Percentiles rank a stretch among this genome's conserved stretches.
phyloP scores from a whole-genome alignment of 768 basidiomycete genomes.

The Leucosporidium yakuticum region DNA sequence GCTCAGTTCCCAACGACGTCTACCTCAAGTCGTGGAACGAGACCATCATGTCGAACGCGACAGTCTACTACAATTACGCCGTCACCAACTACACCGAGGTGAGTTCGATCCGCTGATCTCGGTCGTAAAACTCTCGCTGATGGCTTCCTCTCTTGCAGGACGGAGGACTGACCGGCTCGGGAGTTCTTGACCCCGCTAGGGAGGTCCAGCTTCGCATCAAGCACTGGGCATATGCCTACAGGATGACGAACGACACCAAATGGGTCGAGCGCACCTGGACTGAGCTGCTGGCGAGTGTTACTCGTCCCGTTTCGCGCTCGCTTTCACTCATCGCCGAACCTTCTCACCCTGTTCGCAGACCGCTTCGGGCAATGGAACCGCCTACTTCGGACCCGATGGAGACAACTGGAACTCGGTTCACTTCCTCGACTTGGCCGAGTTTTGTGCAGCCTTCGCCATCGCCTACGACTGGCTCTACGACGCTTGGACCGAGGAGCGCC shows the following conservation, averaged over 20 bases:
- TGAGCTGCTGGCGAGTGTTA: constrained; percentile 68
- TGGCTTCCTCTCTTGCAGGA: constrained; percentile 51
- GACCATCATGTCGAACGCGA: constrained; percentile 83
- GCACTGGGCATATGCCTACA: constrained; percentile 74
- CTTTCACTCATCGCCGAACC: not conserved
- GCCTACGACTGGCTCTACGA: constrained; percentile 97
- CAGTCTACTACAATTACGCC: constrained; percentile 57
- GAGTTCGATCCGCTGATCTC: no score
- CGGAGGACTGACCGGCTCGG: constrained; percentile 60
- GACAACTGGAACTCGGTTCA: constrained; percentile 78
- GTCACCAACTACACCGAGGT: constrained; percentile 51
- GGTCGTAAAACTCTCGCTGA: no score
- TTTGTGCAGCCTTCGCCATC: constrained; percentile 78
- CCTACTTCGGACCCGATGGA: constrained; percentile 60
- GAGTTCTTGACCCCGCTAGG: constrained; percentile 85
- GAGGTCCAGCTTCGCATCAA: constrained; percentile 86
- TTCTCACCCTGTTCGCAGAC: constrained; percentile 49
- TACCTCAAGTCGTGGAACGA: constrained; percentile 85
- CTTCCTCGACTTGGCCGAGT: constrained; percentile 86
- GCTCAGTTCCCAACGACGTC: constrained; percentile 64
- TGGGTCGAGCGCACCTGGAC: constrained; percentile 80
- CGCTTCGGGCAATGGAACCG: constrained; percentile 61
- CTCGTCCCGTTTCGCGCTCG: not conserved
- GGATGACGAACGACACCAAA: constrained; percentile 82
- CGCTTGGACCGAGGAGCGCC: constrained; percentile 67